Conservation (phyloP, 441 rosid species). For the Mallotus repandus region DNA sequence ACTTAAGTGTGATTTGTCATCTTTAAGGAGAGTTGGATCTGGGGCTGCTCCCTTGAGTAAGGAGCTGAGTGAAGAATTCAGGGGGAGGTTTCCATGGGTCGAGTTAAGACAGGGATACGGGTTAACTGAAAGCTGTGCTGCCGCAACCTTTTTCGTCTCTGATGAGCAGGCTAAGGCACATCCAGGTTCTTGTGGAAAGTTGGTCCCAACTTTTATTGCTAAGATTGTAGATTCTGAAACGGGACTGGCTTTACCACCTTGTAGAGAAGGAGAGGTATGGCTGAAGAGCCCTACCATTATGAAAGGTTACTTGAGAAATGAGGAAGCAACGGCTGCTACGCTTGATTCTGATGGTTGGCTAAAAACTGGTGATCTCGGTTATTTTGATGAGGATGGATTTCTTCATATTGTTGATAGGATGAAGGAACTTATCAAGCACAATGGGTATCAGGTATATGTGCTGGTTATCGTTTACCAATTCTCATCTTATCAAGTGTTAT, state of each 20-base stretch:
- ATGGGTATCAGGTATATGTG: slow-evolving; percentile 55
- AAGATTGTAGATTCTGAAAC: slow-evolving; percentile 49
- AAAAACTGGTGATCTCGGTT: slow-evolving; percentile 64
- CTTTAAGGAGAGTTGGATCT: slow-evolving; percentile 44
- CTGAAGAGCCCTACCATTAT: slow-evolving; percentile 49
- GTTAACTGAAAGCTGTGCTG: slow-evolving; percentile 57
- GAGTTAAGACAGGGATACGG: slow-evolving; percentile 70
- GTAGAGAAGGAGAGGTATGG: slow-evolving; percentile 53
- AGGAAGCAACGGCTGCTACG: slow-evolving; percentile 49
- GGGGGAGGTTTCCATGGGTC: slow-evolving; percentile 56
- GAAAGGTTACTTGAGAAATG: slow-evolving; percentile 50
- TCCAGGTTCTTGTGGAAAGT: slow-evolving; percentile 45
- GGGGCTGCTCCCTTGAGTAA: slow-evolving; percentile 73
- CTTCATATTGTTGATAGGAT: slow-evolving; percentile 56
- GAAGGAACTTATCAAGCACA: slow-evolving; percentile 73
- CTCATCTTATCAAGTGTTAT: background rate
- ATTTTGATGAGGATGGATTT: slow-evolving; percentile 59
- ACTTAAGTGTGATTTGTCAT: slow-evolving; percentile 32
- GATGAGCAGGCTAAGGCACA: slow-evolving; percentile 37
- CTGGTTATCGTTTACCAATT: background rate
- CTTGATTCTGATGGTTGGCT: slow-evolving; percentile 56
- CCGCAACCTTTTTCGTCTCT: slow-evolving; percentile 28
- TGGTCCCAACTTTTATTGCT: slow-evolving; percentile 43
- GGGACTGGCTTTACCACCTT: slow-evolving; percentile 40
- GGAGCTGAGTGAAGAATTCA: slow-evolving; percentile 44